These are phyloP conservation scores for Pythium brassicae DNA, from an alignment of 352 stramenopile species.

Conservation along the genomic window DNA sequence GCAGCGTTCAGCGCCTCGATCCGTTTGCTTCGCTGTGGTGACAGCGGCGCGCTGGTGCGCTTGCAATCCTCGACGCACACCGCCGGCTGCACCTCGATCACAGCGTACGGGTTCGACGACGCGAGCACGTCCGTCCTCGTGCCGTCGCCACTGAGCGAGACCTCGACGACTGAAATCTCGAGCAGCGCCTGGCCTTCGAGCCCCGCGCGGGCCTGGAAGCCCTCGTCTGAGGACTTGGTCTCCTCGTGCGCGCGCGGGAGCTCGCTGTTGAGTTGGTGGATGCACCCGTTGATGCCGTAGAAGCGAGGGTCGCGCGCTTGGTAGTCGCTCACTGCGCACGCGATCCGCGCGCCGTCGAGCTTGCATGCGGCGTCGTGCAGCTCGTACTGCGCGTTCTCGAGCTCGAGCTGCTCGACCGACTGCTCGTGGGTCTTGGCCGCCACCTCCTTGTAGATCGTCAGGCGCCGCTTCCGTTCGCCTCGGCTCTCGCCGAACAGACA, in stretches of 20 bases:
- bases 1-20: constrained; percentile 29
- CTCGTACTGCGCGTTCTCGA: constrained; percentile 63
- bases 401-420: constrained; percentile 53
- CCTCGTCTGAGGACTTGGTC: constrained; percentile 46
- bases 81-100: constrained; percentile 57
- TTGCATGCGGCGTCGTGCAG: constrained; percentile 62
- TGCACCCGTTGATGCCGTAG: constrained; percentile 77
- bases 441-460: constrained; percentile 55
- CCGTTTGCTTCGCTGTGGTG: constrained; percentile 43
- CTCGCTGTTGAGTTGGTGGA: constrained; percentile 62
- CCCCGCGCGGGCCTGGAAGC: constrained; percentile 44
- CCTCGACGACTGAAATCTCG: constrained; percentile 49
- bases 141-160: constrained; percentile 16
- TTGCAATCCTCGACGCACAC: constrained; percentile 55
- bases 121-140: constrained; percentile 23
- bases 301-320: constrained; percentile 58
- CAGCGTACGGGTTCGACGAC: constrained; percentile 40
- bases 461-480: constrained; percentile 39
- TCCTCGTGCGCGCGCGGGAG: constrained; percentile 56
- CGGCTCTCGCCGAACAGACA: constrained; percentile 54
- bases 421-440: constrained; percentile 53
- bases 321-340: constrained; percentile 62
- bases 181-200: constrained; percentile 59
- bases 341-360: constrained; percentile 62
- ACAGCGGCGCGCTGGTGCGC: constrained; percentile 36